Evolutionary conservation across 495 filamentous ascomycete species (phyloP).

Genomic region (Talaromyces stipitatus): DNA sequence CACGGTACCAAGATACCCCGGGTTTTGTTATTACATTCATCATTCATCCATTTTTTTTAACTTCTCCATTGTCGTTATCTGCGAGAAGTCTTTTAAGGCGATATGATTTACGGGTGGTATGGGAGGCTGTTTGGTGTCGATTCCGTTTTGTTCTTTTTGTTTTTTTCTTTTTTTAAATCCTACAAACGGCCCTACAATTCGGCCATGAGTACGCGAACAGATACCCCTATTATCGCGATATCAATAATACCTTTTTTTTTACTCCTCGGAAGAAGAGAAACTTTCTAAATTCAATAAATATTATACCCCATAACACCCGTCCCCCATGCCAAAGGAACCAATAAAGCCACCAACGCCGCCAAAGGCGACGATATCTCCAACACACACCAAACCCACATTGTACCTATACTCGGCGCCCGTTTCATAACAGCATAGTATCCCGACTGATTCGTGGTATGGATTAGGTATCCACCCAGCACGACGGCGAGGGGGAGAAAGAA

Average conservation of each 20-base stretch:
- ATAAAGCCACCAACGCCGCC: constrained; percentile 48
- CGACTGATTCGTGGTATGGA: constrained; percentile 68
- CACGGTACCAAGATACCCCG: neutral
- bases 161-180: neutral
- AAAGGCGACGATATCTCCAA: constrained; percentile 68
- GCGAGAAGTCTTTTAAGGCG: neutral
- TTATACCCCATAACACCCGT: constrained; percentile 62
- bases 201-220: neutral
- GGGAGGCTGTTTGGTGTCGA: no score
- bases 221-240: constrained; percentile 1
- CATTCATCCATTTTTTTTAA: neutral
- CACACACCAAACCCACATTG: constrained; percentile 89
- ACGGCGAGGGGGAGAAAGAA: constrained; percentile 46
- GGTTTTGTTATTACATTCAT: neutral
- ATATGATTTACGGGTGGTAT: neutral
- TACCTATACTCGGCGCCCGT: constrained; percentile 78
- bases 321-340: constrained; percentile 53
- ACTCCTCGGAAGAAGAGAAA: no score
- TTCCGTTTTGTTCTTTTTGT: neutral
- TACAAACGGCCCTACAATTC: neutral
- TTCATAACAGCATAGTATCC: constrained; percentile 90
- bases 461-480: constrained; percentile 65
- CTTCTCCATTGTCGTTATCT: neutral
- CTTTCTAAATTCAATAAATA: neutral
- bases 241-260: neutral